Evolutionary conservation across 108 stramenopile genomes (phyloP), one percentile per base, ranked within the genome.

Genomic region (Pseudonitzschia multiseries): DNA sequence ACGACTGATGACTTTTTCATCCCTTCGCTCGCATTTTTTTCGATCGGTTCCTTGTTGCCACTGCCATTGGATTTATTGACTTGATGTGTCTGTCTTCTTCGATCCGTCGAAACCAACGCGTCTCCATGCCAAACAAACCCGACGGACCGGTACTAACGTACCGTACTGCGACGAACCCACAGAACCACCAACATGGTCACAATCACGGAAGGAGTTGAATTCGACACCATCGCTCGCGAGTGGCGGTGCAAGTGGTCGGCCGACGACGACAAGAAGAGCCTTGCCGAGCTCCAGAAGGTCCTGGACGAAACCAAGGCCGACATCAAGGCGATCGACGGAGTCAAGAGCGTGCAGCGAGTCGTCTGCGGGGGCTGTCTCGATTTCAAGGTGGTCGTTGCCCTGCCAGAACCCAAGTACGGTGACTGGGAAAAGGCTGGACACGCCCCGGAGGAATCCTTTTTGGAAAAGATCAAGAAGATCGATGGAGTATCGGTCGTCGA

Each of bases 401-500:
- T 84, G 27, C 63, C 74, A 14, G 80, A 79, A 27, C 81, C 83
- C 2, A 77, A 85, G 33, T 89, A 75, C 62, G 84, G 82, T n/a
- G 75, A 57, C 15, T 93, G 89, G 92, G 82, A 82, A 56, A 78
- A 70, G 44, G 62, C 14, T 0, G 71, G 71, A 10, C 82, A 82
- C 72, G 80, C 74, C 24, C 92, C 92, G 18, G 92, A 93, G 80
- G 84, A 78, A 28, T 53, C 64, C 10, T 89, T 93, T 67, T 57
- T 93, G 57, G 85, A 85, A 64, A 92, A 88, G 79, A 70, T 93
- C 66, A 85, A 89, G 79, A 86, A 81, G 13, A 96, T 96, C 80
- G 88, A 90, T 21, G 96, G 96, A 21, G 80, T 96, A 22, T 83
- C 92, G 33, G 78, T 87, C 66, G 86, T 94, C 31, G 96, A 96